A percentile compares a stretch with the other conserved stretches of the same genome.
These are phyloP conservation scores for Amanita brunnescens DNA, from an alignment of 768 basidiomycete genomes.

Conservation along the genomic window DNA sequence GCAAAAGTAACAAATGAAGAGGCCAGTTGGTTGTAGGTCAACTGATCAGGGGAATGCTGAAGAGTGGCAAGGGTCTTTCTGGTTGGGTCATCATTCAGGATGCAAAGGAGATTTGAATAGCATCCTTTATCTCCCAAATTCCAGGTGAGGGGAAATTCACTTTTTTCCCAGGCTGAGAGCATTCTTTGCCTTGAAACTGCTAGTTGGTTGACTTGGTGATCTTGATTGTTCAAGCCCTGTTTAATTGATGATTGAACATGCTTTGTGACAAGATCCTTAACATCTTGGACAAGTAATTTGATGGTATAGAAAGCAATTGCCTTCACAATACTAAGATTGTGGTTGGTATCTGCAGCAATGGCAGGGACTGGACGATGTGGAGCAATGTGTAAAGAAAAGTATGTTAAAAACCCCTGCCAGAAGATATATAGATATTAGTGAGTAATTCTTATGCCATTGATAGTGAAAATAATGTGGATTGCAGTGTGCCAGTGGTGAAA, in stretches of 20 bases:
- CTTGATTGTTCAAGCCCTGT: neutral
- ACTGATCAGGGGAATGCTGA: neutral
- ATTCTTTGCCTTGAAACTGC: neutral
- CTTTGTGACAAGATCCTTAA: neutral
- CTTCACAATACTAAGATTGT: neutral
- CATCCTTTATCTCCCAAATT: neutral
- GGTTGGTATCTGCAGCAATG: too few species aligned
- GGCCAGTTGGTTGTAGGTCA: neutral
- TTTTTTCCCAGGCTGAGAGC: neutral
- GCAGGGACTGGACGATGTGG: neutral
- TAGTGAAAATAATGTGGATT: too few species aligned
- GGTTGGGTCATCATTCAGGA: neutral
- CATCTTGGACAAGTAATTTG: neutral
- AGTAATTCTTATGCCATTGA: too few species aligned
- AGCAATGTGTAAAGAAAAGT: neutral
- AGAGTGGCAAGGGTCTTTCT: neutral
- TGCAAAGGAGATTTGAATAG: neutral
- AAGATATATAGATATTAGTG: too few species aligned
- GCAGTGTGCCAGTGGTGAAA: too few species aligned
- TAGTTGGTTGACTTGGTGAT: neutral
- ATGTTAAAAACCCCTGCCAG: too few species aligned
- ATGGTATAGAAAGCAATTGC: neutral
- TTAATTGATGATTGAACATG: neutral
- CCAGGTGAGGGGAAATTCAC: neutral
- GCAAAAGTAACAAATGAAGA: neutral